phyloP scores from a whole-genome alignment of 2,329 filamentous ascomycete species.

The Fusarium robinianum region DNA sequence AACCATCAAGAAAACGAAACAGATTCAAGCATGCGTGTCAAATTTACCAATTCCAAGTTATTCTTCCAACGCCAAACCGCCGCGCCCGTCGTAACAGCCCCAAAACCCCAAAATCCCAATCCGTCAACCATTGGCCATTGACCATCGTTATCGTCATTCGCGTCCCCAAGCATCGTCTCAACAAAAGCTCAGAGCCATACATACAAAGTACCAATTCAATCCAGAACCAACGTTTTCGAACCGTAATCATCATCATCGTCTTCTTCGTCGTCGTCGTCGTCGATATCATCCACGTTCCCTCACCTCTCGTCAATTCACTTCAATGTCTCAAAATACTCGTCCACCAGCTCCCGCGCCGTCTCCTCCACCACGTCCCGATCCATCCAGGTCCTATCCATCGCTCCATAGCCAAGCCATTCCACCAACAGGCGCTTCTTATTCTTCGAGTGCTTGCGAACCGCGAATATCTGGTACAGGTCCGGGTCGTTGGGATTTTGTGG shows the following conservation, averaged over 20 bases:
- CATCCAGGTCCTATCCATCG: constrained; percentile 40
- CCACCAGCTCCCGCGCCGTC: constrained; percentile 35
- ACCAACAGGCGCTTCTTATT: constrained; percentile 38
- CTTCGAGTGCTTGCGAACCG: constrained; percentile 40
- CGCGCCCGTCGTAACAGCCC: no score
- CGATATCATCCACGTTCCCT: no score
- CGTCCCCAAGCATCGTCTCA: constrained; percentile 6
- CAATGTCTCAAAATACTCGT: constrained; percentile 33
- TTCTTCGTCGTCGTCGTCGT: constrained; percentile 12
- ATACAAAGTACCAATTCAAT: not conserved
- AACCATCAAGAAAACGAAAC: no score
- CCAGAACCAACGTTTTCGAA: constrained; percentile 1
- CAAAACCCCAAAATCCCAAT: no score
- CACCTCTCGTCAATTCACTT: no score
- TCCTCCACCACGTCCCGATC: constrained; percentile 31
- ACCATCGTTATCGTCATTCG: constrained; percentile 7
- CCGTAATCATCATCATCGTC: not conserved
- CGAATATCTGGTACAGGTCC: constrained; percentile 41
- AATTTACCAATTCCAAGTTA: no score
- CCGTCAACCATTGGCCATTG: no score
- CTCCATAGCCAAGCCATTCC: constrained; percentile 44
- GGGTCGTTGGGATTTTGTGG: constrained; percentile 40
- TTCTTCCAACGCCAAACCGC: constrained; percentile 3
- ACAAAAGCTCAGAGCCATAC: not conserved
- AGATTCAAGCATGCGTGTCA: no score